phyloP scores from a whole-genome alignment of 208 protist species.

The Crithidia bombi region DNA sequence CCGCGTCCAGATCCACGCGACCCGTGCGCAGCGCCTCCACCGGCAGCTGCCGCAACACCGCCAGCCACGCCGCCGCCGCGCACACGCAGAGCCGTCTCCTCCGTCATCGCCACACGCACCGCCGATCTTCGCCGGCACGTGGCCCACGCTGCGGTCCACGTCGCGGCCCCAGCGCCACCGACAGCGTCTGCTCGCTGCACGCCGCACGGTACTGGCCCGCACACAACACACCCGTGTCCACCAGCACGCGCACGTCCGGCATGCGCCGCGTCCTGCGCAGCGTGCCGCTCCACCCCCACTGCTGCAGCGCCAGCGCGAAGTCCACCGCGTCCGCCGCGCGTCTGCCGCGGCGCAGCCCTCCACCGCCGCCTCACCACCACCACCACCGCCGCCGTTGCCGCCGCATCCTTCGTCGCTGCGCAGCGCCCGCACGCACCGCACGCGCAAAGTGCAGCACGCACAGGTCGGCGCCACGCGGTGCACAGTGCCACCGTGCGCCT shows the following conservation, averaged over 20 bases:
- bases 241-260: slow-evolving; percentile 29
- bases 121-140: slow-evolving; percentile 29
- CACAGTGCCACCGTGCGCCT: slow-evolving; percentile 22
- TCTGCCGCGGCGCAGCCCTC: slow-evolving; percentile 16
- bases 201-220: slow-evolving; percentile 22
- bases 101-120: slow-evolving; percentile 39
- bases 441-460: slow-evolving; percentile 36
- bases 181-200: slow-evolving; percentile 25
- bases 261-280: background rate
- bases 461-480: slow-evolving; percentile 24
- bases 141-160: slow-evolving; percentile 27
- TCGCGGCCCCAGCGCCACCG: slow-evolving; percentile 39
- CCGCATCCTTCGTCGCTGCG: background rate
- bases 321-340: slow-evolving; percentile 18
- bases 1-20: slow-evolving; percentile 11
- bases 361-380: background rate
- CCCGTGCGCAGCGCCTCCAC: slow-evolving; percentile 36
- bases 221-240: slow-evolving; percentile 37
- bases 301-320: slow-evolving; percentile 31
- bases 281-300: slow-evolving; percentile 9
- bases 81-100: slow-evolving; percentile 50
- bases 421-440: slow-evolving; percentile 10
- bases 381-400: background rate
- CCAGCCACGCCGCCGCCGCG: slow-evolving; percentile 7
- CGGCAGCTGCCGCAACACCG: slow-evolving; percentile 31